Base-by-base conservation (phyloP, 129 eudicot genomes). In the Pulicaria dysenterica region DNA sequence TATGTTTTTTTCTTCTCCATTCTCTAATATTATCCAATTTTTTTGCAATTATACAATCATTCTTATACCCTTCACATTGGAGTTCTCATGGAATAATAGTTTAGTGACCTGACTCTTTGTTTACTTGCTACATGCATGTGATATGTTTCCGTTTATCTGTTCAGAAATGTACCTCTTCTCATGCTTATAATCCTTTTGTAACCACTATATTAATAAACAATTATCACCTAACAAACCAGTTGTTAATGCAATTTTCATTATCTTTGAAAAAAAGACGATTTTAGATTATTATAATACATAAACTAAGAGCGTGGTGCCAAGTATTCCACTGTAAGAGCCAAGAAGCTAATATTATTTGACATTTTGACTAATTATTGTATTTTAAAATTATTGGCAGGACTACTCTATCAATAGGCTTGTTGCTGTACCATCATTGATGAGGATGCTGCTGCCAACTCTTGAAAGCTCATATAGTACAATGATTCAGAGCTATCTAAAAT, bases 401-500 rank as follows among this genome's bases (percentile, higher is more conserved):
- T 94, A 90, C 80, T 76, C 84, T 40, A 81, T 94, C 31, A 85
- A 61, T 84, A 85, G 97, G 82, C 83, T 94, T 51, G 79, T 85
- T 41, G 86, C 96, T 80, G 97, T 94, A 57, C 98, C 98, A 53
- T 90, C 97, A 39, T 79, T 94, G 49, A 79, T 94, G 86, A 88
- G 86, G 81, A 72, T 76, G 64, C 79, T 94, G 58, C 83, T 94
- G 80, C 85, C 90, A 56, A 68, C 86, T 83, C 51, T 94, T 73
- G 82, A 77, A 73, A 79, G 81, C 47, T 83, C 84, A 53, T 56
- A n/a, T 55, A 71, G 19, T 43, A 38, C 16, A 6, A 70, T 37
- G 51, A 66, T 85, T 80, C 84, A 73, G 49, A 68, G 59, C 65
- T 85, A 88, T 24, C 63, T 94, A 54, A 82, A 94, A 64, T 57